Percentiles rank a stretch among this genome's conserved stretches.
Conservation (phyloP, 2,329 filamentous ascomycete species). For the Cylindrodendrum hubeiense region DNA sequence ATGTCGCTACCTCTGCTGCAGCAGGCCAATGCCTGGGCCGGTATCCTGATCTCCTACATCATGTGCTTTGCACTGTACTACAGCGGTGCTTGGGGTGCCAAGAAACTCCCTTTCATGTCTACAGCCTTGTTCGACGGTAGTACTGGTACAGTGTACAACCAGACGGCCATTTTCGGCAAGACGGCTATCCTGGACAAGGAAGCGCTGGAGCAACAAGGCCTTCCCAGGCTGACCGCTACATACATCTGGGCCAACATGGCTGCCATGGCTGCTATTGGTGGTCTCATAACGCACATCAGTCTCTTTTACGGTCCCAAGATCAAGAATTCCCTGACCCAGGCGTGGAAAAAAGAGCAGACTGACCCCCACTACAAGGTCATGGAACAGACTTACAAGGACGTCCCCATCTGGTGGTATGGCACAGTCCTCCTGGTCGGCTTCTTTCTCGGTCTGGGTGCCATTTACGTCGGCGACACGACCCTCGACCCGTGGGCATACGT, state of each 20-base stretch:
- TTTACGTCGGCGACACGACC: slow-evolving; percentile 51
- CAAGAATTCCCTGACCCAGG: slow-evolving; percentile 25
- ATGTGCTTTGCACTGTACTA: slow-evolving; percentile 56
- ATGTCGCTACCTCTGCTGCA: slow-evolving; percentile 54
- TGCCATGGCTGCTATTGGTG: slow-evolving; percentile 48
- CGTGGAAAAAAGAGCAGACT: slow-evolving; percentile 29
- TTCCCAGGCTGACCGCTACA: slow-evolving; percentile 45
- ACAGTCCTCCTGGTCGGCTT: slow-evolving; percentile 47
- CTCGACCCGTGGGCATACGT: slow-evolving; percentile 53
- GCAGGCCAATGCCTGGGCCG: slow-evolving; percentile 52
- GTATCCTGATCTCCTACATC: slow-evolving; percentile 51
- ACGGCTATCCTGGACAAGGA: slow-evolving; percentile 42
- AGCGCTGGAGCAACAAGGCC: slow-evolving; percentile 41
- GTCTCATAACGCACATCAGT: slow-evolving; percentile 34
- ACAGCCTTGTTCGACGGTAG: slow-evolving; percentile 44
- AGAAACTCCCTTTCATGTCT: slow-evolving; percentile 49
- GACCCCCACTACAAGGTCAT: slow-evolving; percentile 58
- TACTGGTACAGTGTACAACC: slow-evolving; percentile 39
- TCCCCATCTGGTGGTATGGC: slow-evolving; percentile 52
- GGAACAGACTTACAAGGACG: slow-evolving; percentile 55
- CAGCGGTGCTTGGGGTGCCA: slow-evolving; percentile 53
- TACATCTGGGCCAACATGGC: slow-evolving; percentile 43
- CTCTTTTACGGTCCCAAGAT: slow-evolving; percentile 31
- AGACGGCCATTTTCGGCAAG: slow-evolving; percentile 37
- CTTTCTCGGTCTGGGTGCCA: slow-evolving; percentile 50